Base-by-base conservation (phyloP, 805 yeast species). In the Candida easanensis region DNA sequence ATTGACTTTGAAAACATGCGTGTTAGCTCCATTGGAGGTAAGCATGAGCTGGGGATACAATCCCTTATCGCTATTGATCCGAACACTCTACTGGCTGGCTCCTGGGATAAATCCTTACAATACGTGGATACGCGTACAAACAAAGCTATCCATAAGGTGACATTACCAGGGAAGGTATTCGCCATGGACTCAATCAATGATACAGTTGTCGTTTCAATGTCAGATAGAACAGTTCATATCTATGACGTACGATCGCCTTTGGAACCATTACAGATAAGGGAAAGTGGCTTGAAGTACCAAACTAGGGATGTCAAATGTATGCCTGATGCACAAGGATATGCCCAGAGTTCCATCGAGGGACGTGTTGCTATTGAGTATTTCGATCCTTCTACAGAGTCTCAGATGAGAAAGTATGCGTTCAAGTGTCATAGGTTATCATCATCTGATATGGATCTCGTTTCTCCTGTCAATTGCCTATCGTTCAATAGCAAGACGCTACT, bases 401-500 rank as follows among this genome's bases (percentile, higher is more conserved):
- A 65, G 39, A 51, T 61, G 1, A 64, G 68, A 44, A 75, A 79
- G 42, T 89, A 82, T 60, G 91, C 96, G 0, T 88, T 88, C 69
- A 80, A 88, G 55, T 83, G 95, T 48, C 97, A 88, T 61, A 64
- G 95, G 25, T 61, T 69, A 35, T 68, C 70, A 39, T 51, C 68
- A 16, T 50, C 57, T 2, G 77, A 70, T 33, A 65, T 67, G 8
- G 86, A 79, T 45, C 61, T 74, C 28, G 84, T 88, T 11, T 90
- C 81, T 54, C 74, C 96, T 0, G 88, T 91, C 22, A 87, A 88
- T 60, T 68, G 88, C 11, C 73, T 91, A 25, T 65, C 77, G 10
- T 88, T 90, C 73, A 91, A 86, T 58, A 91, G 93, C 1, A 68
- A 71, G 15, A 85, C 95, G 1, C 77, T 91, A 56, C 79, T 81